Conservation (phyloP, 2,329 filamentous ascomycete genomes). For the Pseudocercospora fijiensis region DNA sequence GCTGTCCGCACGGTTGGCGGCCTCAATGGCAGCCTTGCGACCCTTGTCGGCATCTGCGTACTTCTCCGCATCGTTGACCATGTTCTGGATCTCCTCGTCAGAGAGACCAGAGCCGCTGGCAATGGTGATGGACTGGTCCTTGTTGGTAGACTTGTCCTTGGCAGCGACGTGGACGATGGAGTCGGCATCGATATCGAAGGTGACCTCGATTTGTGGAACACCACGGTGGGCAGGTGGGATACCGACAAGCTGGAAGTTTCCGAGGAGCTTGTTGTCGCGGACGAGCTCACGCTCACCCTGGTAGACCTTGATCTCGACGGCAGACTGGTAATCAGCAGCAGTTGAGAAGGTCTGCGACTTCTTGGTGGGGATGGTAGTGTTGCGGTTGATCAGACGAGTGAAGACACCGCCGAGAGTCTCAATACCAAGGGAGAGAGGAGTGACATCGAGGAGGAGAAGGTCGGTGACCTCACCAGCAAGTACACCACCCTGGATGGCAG, state of each 20-base stretch:
- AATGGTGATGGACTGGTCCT: conserved; percentile 99
- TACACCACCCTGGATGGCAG: conserved; percentile 94
- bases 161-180: conserved; percentile 97
- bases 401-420: conserved; percentile 98
- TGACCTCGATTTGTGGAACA: conserved; percentile 95
- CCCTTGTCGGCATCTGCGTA: conserved; percentile 94
- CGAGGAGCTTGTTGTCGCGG: conserved; percentile 95
- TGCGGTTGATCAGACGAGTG: conserved; percentile 96
- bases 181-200: conserved; percentile 97
- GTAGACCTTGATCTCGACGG: conserved; percentile 99
- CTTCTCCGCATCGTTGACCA: conserved; percentile 97
- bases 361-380: conserved; percentile 99
- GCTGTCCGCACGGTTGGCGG: conserved; percentile 94
- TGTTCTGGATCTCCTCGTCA: conserved; percentile 89
- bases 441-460: conserved; percentile 91
- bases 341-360: conserved; percentile 99
- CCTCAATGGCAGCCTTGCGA: conserved; percentile 91
- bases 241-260: conserved; percentile 98
- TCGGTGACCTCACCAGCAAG: conserved; percentile 96
- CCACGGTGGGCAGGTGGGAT: conserved; percentile 95
- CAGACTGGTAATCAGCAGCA: conserved; percentile 95
- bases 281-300: conserved; percentile 99
- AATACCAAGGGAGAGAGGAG: conserved; percentile 93
- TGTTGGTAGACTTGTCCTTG: conserved; percentile 99
- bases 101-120: conserved; percentile 96